These are phyloP conservation scores for Voacanga thouarsii DNA, from an alignment of 257 asterid genomes.

Conservation along the genomic window DNA sequence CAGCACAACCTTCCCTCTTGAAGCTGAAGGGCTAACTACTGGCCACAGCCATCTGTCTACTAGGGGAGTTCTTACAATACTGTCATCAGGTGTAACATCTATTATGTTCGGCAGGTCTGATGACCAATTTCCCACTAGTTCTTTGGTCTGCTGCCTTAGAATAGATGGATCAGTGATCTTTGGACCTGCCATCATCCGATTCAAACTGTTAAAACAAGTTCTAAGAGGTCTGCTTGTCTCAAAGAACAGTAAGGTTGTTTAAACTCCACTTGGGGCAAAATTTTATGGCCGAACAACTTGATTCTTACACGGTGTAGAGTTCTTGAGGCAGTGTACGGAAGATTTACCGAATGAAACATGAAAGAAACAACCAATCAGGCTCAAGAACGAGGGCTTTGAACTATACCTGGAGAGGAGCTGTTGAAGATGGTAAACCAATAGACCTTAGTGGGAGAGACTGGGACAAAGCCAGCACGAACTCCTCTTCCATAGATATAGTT, in stretches of 20 bases:
- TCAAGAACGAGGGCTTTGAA: neutral
- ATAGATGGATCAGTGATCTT: slow-evolving; percentile 67
- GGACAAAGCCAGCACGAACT: slow-evolving; percentile 71
- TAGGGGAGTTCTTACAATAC: slow-evolving; percentile 39
- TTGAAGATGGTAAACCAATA: slow-evolving; percentile 90
- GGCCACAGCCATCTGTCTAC: slow-evolving; percentile 96
- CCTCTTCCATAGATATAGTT: slow-evolving; percentile 72
- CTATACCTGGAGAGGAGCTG: slow-evolving; percentile 64
- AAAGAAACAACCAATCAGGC: neutral
- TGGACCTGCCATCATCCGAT: slow-evolving; percentile 42
- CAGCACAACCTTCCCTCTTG: slow-evolving; percentile 62
- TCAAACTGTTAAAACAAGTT: neutral
- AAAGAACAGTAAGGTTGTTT: neutral
- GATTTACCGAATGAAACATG: neutral
- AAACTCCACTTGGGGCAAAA: neutral
- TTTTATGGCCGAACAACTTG: neutral
- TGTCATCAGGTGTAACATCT: slow-evolving; percentile 66
- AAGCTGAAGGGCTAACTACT: slow-evolving; percentile 53
- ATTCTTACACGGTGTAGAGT: neutral
- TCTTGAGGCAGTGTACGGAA: neutral
- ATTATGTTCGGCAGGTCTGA: slow-evolving; percentile 48
- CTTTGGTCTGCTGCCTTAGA: slow-evolving; percentile 45
- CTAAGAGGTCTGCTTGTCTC: neutral
- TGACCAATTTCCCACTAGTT: slow-evolving; percentile 48
- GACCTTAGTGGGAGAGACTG: slow-evolving; percentile 71